Base-by-base conservation (phyloP, 768 basidiomycete genomes). In the Pholiota molesta region DNA sequence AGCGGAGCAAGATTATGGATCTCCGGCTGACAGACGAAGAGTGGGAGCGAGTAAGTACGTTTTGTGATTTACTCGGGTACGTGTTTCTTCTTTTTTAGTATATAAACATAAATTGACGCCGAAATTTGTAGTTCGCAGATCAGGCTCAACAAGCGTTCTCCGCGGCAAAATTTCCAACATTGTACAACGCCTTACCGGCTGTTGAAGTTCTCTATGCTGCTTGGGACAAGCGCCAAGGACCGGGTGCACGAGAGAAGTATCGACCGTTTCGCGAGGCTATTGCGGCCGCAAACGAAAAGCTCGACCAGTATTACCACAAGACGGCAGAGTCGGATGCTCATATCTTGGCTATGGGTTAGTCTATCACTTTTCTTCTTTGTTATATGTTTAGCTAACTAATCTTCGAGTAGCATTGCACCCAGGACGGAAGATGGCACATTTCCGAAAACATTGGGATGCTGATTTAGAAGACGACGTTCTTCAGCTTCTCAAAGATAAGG, bases 251-350 rank as follows among this genome's bases (percentile, higher is more conserved):
- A 19, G n/a, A 33, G 2, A 56, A 61, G 19, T 74, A 71, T 55
- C 17, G 10, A n/a, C 55, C 53, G 11, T 74, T 73, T 40, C 1
- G 33, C 1, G 11, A 37, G 3, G 68, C 71, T 3, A 63, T 74
- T 16, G 35, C 61, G 9, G 62, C 65, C 10, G 72, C 61, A 3
- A 33, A 60, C 40, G 52, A 16, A 1, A 74, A 74, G 57, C 62
- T 74, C 9, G 59, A 62, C 23, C 67, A 70, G 21, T 72, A 74
- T 45, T 74, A 74, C 57, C 40, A 67, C 14, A 68, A 66, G 51
- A 72, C 69, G 1, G 61, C 70, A 0, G 62, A 62, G 21, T 74
- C 72, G 0, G 64, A 71, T 62, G 72, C 70, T 2, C 71, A 71
- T 55, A 71, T 69, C 13, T 65, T 74, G 40, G 59, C 65, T 2